Evolutionary conservation across 257 asterid genomes (phyloP).

Genomic region (Craterostigma plantagineum): DNA sequence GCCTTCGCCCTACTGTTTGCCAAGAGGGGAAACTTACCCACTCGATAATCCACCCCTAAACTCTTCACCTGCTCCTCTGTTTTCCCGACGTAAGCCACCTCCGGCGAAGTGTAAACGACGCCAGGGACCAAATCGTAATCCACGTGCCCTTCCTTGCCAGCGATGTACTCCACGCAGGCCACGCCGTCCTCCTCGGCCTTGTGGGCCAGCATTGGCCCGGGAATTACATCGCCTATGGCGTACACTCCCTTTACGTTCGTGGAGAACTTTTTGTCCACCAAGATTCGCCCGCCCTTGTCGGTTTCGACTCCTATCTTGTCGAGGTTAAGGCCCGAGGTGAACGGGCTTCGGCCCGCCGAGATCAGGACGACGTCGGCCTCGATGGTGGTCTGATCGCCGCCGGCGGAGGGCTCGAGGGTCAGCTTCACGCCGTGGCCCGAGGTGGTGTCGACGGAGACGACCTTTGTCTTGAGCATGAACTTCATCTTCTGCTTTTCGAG

Average conservation of each 20-base stretch:
- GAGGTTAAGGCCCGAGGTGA: constrained; percentile 66
- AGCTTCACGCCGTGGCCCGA: constrained; percentile 56
- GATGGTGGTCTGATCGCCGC: constrained; percentile 64
- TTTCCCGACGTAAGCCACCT: constrained; percentile 90
- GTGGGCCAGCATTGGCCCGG: constrained; percentile 99
- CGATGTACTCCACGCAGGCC: constrained; percentile 82
- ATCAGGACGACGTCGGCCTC: constrained; percentile 94
- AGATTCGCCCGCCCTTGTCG: constrained; percentile 67
- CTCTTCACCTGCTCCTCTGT: constrained; percentile 93
- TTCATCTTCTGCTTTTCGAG: constrained; percentile 97
- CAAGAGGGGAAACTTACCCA: constrained; percentile 82
- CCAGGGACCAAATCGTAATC: constrained; percentile 94
- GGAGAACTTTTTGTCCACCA: constrained; percentile 50
- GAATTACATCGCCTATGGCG: constrained; percentile 93
- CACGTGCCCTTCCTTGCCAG: constrained; percentile 89
- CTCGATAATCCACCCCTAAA: constrained; percentile 59
- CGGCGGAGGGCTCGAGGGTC: constrained; percentile 78
- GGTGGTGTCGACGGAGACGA: constrained; percentile 69
- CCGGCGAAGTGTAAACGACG: constrained; percentile 91
- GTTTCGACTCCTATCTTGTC: constrained; percentile 79
- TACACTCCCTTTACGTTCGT: constrained; percentile 51
- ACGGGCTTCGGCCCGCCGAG: constrained; percentile 85
- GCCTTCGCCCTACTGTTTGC: constrained; percentile 99
- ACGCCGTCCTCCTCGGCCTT: constrained; percentile 98
- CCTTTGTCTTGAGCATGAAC: constrained; percentile 88